Evolutionary conservation across 2,329 filamentous ascomycete species (phyloP).

Genomic region (Penicillium brasilianum): DNA sequence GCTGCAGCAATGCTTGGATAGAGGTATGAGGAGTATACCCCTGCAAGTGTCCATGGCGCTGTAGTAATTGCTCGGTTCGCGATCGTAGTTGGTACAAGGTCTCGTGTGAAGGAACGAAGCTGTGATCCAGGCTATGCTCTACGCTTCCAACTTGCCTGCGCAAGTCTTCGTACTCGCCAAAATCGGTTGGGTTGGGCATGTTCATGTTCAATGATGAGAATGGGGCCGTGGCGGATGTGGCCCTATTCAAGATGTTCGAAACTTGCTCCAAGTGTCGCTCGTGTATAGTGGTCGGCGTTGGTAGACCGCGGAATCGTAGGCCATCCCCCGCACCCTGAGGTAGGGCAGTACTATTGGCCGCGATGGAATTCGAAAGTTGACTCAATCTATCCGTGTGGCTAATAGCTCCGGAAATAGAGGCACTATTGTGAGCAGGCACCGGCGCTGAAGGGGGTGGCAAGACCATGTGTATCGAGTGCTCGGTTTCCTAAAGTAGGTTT

Average conservation of each 20-base stretch:
- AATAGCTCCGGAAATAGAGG: not conserved
- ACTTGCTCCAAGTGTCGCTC: not conserved
- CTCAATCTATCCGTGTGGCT: not conserved
- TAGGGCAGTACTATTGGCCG: not conserved
- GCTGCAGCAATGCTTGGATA: not conserved
- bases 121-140: not conserved
- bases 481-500: conserved; percentile 26
- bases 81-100: not conserved
- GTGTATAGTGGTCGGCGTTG: not conserved
- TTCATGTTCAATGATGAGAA: not conserved
- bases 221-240: not conserved
- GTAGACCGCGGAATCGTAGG: conserved; percentile 1
- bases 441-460: conserved; percentile 41
- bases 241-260: not conserved
- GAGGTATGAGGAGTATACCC: not conserved
- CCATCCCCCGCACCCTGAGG: not conserved
- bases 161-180: not conserved
- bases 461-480: conserved; percentile 48
- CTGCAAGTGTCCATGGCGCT: not conserved
- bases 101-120: not conserved
- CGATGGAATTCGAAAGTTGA: not conserved
- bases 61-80: not conserved
- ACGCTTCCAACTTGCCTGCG: not conserved
- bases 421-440: not conserved
- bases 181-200: not conserved